phyloP scores from a whole-genome alignment of 2,329 filamentous ascomycete genomes.

The Torrubiella hemipterigena region DNA sequence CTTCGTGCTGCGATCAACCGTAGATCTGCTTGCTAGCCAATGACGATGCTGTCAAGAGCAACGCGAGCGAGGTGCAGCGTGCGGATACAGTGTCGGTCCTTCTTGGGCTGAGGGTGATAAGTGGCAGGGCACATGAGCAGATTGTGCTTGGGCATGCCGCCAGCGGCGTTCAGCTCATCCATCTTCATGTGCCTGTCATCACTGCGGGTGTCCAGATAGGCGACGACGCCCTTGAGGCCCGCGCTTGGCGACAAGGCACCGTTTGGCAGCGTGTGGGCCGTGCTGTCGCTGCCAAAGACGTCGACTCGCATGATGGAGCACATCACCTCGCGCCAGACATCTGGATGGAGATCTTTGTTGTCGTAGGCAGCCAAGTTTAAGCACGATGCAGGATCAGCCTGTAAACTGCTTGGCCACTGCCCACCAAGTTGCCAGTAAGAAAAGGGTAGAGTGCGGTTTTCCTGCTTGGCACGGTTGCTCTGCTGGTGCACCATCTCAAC shows the following conservation, averaged over 20 bases:
- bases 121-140: slow-evolving; percentile 14
- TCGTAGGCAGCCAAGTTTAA: slow-evolving; percentile 19
- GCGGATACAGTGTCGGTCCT: slow-evolving; percentile 31
- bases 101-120: slow-evolving; percentile 14
- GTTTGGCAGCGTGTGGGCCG: slow-evolving; percentile 5
- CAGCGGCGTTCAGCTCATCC: slow-evolving; percentile 31
- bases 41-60: slow-evolving; percentile 41
- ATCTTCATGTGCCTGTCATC: slow-evolving; percentile 34
- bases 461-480: slow-evolving; percentile 27
- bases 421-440: slow-evolving; percentile 35
- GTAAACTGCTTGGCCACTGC: slow-evolving; percentile 27
- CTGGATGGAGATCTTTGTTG: slow-evolving; percentile 34
- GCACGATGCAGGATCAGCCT: slow-evolving; percentile 13
- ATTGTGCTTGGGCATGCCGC: slow-evolving; percentile 15
- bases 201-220: slow-evolving; percentile 38
- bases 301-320: slow-evolving; percentile 43
- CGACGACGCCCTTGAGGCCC: slow-evolving; percentile 42
- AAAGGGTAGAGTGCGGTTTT: slow-evolving; percentile 30
- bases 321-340: slow-evolving; percentile 40
- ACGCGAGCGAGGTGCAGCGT: slow-evolving; percentile 42
- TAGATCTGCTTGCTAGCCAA: slow-evolving; percentile 23
- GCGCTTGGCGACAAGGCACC: slow-evolving; percentile 6
- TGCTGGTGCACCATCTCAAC: slow-evolving; percentile 43
- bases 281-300: slow-evolving; percentile 37
- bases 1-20: background rate